These are phyloP conservation scores for Sinapis alba DNA, from an alignment of 441 rosid genomes.

Conservation along the genomic window DNA sequence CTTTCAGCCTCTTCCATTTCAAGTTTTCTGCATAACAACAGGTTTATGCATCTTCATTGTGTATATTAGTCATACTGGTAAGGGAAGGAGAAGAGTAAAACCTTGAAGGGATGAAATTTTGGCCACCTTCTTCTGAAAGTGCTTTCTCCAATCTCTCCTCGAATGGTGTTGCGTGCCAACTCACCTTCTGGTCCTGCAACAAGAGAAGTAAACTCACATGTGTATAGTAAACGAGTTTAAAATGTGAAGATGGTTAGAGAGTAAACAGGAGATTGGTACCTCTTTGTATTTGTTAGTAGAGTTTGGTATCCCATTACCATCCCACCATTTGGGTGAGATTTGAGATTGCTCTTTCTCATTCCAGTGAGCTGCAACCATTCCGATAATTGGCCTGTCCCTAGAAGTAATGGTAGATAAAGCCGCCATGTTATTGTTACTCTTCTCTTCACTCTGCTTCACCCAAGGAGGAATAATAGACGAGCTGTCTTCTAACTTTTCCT, in stretches of 20 bases:
- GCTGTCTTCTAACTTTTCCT: constrained; percentile 47
- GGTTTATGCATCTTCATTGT: neutral
- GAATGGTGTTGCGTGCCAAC: constrained; percentile 93
- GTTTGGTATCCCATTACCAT: constrained; percentile 96
- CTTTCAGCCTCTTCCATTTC: constrained; percentile 43
- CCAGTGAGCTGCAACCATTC: constrained; percentile 94
- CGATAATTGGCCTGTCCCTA: constrained; percentile 84
- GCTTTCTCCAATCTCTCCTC: constrained; percentile 97
- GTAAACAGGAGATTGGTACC: constrained; percentile 46
- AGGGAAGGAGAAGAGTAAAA: constrained; percentile 12
- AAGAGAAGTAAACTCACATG: neutral
- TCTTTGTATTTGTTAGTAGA: constrained; percentile 94
- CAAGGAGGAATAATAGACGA: constrained; percentile 29
- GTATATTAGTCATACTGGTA: neutral
- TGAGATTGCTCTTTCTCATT: constrained; percentile 58
- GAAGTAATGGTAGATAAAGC: constrained; percentile 43
- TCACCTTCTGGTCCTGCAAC: constrained; percentile 88
- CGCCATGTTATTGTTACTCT: neutral
- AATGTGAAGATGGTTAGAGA: neutral
- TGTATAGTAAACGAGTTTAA: neutral
- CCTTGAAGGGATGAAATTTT: constrained; percentile 58
- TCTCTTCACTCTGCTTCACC: constrained; percentile 13
- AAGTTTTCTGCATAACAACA: constrained; percentile 23
- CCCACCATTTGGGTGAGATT: constrained; percentile 88
- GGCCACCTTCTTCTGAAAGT: constrained; percentile 55